Percentiles rank a stretch among this genome's conserved stretches.
Evolutionary conservation across 2,329 filamentous ascomycete species (phyloP).

Genomic region (Cryphonectria naterciae): DNA sequence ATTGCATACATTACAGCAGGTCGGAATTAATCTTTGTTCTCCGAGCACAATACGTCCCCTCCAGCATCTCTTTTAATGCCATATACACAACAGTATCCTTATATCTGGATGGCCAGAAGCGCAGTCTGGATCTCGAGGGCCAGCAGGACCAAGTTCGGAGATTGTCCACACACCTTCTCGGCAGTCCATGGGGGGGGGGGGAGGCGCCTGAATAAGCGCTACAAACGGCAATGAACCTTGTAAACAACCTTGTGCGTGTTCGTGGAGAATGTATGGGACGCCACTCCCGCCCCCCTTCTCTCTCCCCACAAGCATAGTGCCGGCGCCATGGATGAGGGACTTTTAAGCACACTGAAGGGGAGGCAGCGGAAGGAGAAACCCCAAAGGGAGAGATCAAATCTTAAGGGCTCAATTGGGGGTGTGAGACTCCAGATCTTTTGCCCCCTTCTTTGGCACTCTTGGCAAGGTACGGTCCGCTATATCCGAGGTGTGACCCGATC

Average conservation of each 20-base stretch:
- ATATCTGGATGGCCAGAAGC: neutral
- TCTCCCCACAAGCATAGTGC: neutral
- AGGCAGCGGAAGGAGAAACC: neutral
- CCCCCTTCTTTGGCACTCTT: neutral
- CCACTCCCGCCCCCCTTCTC: neutral
- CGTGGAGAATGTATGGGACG: neutral
- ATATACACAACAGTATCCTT: too few species aligned
- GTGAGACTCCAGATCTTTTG: neutral
- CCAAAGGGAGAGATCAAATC: neutral
- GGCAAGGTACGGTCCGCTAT: neutral
- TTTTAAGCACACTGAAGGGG: neutral
- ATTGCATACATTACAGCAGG: too few species aligned
- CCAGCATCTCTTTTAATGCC: too few species aligned
- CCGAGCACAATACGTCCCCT: too few species aligned
- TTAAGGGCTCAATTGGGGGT: neutral
- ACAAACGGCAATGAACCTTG: neutral
- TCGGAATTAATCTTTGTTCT: too few species aligned
- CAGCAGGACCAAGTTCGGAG: neutral
- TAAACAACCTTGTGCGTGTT: neutral
- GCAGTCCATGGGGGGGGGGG: neutral
- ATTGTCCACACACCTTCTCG: neutral
- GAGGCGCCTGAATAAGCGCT: neutral
- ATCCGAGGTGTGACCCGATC: neutral
- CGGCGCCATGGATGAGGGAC: neutral
- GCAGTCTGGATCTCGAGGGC: neutral